A percentile compares a stretch with the other conserved stretches of the same genome.
These are phyloP conservation scores for Macadamia integrifolia DNA, from an alignment of 164 flowering plant genomes.

Conservation along the genomic window DNA sequence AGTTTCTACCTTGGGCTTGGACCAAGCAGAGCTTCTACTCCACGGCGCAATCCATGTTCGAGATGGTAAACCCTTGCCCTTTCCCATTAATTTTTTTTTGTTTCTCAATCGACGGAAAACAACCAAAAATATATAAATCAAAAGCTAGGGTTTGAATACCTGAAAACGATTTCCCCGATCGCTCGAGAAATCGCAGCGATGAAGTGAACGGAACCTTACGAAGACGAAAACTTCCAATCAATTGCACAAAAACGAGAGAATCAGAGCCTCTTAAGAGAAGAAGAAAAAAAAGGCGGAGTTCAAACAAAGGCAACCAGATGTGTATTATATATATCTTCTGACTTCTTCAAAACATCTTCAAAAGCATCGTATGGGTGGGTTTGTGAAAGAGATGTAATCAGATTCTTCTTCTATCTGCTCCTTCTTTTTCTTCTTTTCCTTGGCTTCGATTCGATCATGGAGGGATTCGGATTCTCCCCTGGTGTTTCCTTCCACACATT, in stretches of 20 bases:
- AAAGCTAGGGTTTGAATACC: conserved; percentile 25
- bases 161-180: conserved; percentile 12
- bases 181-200: neutral
- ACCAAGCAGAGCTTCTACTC: neutral
- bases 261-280: no score
- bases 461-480: neutral
- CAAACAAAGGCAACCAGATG: neutral
- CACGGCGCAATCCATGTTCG: neutral
- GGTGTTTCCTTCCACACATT: conserved; percentile 2
- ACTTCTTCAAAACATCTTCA: neutral
- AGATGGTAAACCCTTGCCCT: neutral
- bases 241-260: no score
- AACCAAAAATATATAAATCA: conserved; percentile 18
- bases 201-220: neutral
- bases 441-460: conserved; percentile 2
- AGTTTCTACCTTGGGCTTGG: neutral
- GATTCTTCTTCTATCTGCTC: neutral
- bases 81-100: neutral
- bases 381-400: neutral
- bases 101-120: conserved; percentile 9
- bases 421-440: neutral
- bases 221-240: no score
- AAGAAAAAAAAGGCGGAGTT: no score
- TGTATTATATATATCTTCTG: neutral
- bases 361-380: neutral